These are phyloP conservation scores for Aureobasidium pullulans DNA, from an alignment of 2,329 filamentous ascomycete species.

Conservation along the genomic window DNA sequence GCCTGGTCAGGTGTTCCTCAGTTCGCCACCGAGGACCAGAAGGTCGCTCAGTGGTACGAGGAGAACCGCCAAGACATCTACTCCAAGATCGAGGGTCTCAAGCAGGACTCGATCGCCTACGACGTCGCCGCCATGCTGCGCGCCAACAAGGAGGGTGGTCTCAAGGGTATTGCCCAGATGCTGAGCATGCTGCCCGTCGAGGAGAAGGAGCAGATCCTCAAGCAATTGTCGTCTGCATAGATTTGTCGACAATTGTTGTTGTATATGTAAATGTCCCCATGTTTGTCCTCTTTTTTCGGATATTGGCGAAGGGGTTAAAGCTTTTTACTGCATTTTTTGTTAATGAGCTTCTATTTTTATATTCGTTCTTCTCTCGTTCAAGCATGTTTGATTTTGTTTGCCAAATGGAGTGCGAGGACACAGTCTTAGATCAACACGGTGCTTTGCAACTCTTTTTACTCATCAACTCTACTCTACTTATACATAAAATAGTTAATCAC, in stretches of 20 bases:
- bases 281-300: background rate
- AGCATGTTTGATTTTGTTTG: background rate
- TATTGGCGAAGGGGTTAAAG: background rate
- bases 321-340: background rate
- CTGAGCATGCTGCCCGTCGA: conserved; percentile 78
- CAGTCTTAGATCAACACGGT: background rate
- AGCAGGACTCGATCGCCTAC: conserved; percentile 62
- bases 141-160: conserved; percentile 58
- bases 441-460: background rate
- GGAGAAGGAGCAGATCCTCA: conserved; percentile 79
- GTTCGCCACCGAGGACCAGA: conserved; percentile 71
- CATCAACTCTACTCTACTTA: conserved; percentile 3
- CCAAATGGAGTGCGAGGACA: background rate
- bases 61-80: conserved; percentile 78
- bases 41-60: conserved; percentile 92
- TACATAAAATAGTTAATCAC: conserved; percentile 5
- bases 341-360: background rate
- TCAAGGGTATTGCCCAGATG: conserved; percentile 81
- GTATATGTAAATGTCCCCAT: conserved; percentile 5
- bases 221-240: conserved; percentile 40
- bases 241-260: background rate
- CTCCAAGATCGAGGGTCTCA: conserved; percentile 77
- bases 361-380: background rate
- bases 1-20: conserved; percentile 74
- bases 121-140: conserved; percentile 64